phyloP scores from a whole-genome alignment of 352 stramenopile genomes.

The Peronospora destructor region DNA sequence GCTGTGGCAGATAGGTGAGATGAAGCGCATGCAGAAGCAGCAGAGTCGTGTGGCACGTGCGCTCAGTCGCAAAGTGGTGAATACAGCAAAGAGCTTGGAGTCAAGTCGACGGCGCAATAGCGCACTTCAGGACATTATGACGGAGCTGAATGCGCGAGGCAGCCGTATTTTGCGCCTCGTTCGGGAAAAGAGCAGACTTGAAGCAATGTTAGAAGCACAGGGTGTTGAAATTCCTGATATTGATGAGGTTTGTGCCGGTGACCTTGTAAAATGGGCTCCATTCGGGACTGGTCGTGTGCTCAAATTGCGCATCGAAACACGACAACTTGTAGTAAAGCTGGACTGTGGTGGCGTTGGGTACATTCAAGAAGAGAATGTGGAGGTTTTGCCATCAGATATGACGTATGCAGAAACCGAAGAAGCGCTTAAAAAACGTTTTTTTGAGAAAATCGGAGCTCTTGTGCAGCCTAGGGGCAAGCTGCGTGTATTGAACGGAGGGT shows the following conservation, averaged over 20 bases:
- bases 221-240: conserved; percentile 42
- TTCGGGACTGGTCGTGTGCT: conserved; percentile 43
- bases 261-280: conserved; percentile 38
- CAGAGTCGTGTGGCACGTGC: conserved; percentile 50
- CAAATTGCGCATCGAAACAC: conserved; percentile 32
- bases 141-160: conserved; percentile 56
- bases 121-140: conserved; percentile 77
- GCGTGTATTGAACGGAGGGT: conserved; percentile 23
- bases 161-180: conserved; percentile 45
- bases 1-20: conserved; percentile 55
- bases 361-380: conserved; percentile 52
- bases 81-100: conserved; percentile 50
- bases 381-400: conserved; percentile 45
- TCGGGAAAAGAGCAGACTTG: conserved; percentile 58
- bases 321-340: conserved; percentile 43
- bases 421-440: conserved; percentile 52
- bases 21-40: conserved; percentile 67
- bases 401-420: conserved; percentile 50
- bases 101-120: conserved; percentile 65
- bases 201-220: conserved; percentile 40
- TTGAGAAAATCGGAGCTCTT: conserved; percentile 62
- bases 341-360: conserved; percentile 37
- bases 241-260: conserved; percentile 55
- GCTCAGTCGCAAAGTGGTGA: conserved; percentile 38
- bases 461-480: conserved; percentile 45